phyloP scores from a whole-genome alignment of 1,139 yeast species.

The Blastobotrys elegans region DNA sequence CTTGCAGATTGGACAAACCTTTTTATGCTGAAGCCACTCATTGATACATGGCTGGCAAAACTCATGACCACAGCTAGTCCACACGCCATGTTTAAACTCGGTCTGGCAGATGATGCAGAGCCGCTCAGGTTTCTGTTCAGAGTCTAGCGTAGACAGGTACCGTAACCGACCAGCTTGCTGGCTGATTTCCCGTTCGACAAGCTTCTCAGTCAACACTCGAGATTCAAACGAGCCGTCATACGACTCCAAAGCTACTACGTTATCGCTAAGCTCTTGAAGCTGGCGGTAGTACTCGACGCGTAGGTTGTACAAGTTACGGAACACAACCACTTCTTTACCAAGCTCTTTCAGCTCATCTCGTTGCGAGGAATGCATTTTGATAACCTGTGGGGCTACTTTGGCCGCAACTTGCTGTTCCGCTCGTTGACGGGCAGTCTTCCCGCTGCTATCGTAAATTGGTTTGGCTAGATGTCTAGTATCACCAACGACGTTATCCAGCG shows the following conservation, averaged over 20 bases:
- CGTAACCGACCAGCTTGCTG: conserved; percentile 40
- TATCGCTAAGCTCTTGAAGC: conserved; percentile 80
- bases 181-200: conserved; percentile 18
- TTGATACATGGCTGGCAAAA: conserved; percentile 74
- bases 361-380: not conserved
- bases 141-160: conserved; percentile 52
- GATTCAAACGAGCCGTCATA: conserved; percentile 14
- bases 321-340: conserved; percentile 44
- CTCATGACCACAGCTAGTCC: conserved; percentile 86
- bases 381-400: not conserved
- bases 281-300: conserved; percentile 78
- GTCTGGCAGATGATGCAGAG: conserved; percentile 76
- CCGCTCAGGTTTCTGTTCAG: conserved; percentile 32
- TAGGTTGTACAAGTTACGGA: conserved; percentile 67
- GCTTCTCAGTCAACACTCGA: conserved; percentile 19
- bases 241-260: conserved; percentile 40
- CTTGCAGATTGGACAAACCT: conserved; percentile 78
- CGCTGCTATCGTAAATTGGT: not conserved
- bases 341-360: conserved; percentile 8
- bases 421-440: not conserved
- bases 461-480: not conserved
- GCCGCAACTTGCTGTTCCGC: conserved; percentile 1
- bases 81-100: conserved; percentile 63
- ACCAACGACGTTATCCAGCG: not conserved
- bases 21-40: conserved; percentile 59